Percentiles rank a stretch among this genome's conserved stretches.
These are phyloP conservation scores for Mentha longifolia DNA, from an alignment of 257 asterid species.

Conservation along the genomic window DNA sequence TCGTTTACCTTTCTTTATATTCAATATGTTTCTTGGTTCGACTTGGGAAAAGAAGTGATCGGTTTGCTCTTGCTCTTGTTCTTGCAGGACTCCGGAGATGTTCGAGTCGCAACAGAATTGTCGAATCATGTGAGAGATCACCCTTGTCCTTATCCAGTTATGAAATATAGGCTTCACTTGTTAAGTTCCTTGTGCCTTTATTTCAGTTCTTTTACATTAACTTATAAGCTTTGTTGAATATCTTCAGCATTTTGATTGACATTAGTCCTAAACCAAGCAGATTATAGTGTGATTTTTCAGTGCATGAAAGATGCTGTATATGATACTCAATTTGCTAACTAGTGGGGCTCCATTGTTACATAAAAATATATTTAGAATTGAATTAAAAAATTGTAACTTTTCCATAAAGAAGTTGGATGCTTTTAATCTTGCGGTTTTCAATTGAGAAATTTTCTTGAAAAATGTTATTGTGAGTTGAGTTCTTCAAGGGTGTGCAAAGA, in stretches of 20 bases:
- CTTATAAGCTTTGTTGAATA: not conserved
- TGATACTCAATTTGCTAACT: not conserved
- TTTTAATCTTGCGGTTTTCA: no score
- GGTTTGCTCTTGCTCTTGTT: conserved; percentile 19
- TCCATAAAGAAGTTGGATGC: no score
- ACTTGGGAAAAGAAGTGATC: conserved; percentile 4
- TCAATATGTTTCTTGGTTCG: not conserved
- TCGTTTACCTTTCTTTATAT: not conserved
- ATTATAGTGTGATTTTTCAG: not conserved
- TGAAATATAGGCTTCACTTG: conserved; percentile 17
- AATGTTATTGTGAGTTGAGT: no score
- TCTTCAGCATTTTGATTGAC: not conserved
- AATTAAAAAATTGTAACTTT: not conserved
- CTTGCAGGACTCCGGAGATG: conserved; percentile 86
- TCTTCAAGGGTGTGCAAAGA: no score
- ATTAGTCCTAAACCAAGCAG: not conserved
- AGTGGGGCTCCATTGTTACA: not conserved
- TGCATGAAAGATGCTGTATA: not conserved
- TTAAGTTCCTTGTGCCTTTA: not conserved
- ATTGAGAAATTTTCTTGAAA: no score
- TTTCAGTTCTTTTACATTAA: not conserved
- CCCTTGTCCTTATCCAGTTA: not conserved
- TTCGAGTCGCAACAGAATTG: conserved; percentile 65
- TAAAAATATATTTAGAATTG: not conserved
- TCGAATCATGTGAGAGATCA: conserved; percentile 41